Base-by-base conservation (phyloP, 257 asterid genomes). In the Solanum corneliomulleri region DNA sequence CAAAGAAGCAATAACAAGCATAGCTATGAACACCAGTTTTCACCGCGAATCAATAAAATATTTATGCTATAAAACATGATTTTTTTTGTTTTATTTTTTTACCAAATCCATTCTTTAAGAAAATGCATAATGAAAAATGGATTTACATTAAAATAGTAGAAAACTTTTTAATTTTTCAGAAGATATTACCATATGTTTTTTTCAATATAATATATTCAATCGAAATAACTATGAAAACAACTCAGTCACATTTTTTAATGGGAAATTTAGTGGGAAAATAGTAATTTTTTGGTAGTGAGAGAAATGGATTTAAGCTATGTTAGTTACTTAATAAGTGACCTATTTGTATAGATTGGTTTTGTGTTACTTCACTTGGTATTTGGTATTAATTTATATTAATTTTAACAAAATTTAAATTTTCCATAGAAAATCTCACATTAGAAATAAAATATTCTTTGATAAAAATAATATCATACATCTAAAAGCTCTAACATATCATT, bases 401-500 rank as follows among this genome's bases (percentile, higher is more conserved):
- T 16, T 3, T 1, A 8, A 31, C 0, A 31, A 70, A 69, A 27
- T 68, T 14, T 16, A 0, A 27, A 70, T 33, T 68, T 14, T 0
- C 0, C 0, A 7, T 7, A 14, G 29, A 27, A 68, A 29, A 14
- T 56, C 9, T 16, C 13, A 69, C 1, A 69, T 15, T 31, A 1
- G 31, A 0, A 27, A 0, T 7, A 31, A 18, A 33, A 18, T 8
- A 8, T 5, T 35, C 0, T 1, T 9, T 11, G 4, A 4, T 13
- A 72, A 72, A 72, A 13, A 35, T 11, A 10, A 71, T 1, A 4
- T 35, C 16, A 18, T 71, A 9, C 0, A 18, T 4, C 0, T 33
- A 0, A 33, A 16, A 71, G 0, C 2, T 72, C 1, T 13, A 29
- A 68, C 11, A 2, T 35, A 72, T 6, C n/a, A 10, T 3, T 70